Base-by-base conservation (phyloP, 345 rosid genomes). In the Salix exigua region DNA sequence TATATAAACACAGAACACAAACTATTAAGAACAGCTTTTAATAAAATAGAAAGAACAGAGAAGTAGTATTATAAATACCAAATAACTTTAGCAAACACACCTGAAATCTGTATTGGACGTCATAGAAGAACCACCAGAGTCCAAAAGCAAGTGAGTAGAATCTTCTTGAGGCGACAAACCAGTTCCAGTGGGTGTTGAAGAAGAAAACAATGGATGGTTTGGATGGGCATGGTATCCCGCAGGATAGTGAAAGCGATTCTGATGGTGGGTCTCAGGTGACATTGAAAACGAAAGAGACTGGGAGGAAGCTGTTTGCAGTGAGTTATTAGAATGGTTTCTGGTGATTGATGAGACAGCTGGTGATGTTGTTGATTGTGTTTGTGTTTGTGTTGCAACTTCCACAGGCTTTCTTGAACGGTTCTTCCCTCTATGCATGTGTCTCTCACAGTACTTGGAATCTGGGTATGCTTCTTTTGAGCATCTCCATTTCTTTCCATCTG, bases 361-460 rank as follows among this genome's bases (percentile, higher is more conserved):
- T 64, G 79, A 7, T 18, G 73, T 46, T 31, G 84, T 12, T 66
- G 85, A n/a, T 25, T 70, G n/a, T 60, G 73, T 71, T 23, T 70
- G 21, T 60, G 73, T 71, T 44, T 75, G 78, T 35, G 73, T 48
- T 53, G 65, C 68, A 63, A 78, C 75, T 90, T 90, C 94, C 92
- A 90, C 94, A 87, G 92, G 92, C 94, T 93, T 93, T 90, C 97
- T 93, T 90, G 97, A 90, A 90, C 98, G 96, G 86, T 88, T 93
- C 79, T 93, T 93, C 86, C 98, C 94, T 84, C 98, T 90, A 35
- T 93, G 98, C 97, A 91, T 93, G 86, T 93, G 98, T 65, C 94
- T 90, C 80, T 93, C 98, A 73, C 98, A 93, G 86, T 93, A 91
- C 83, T 93, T 93, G 60, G 98, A 93, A 79, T 93, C 98, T 38